Evolutionary conservation across 164 flowering plant genomes (phyloP).

Genomic region (Saururus chinensis): DNA sequence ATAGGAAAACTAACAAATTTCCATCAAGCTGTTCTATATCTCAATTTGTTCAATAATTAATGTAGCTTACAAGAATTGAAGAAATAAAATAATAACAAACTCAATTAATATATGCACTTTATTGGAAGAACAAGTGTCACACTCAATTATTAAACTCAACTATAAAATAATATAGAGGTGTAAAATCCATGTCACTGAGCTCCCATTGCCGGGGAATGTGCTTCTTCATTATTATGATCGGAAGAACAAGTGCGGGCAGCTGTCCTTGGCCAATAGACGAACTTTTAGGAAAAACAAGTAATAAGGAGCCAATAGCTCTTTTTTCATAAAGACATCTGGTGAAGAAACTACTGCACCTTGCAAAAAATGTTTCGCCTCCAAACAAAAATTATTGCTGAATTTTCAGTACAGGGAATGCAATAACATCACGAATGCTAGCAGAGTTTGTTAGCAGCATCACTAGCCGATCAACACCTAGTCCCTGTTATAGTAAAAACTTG

Average conservation of each 20-base stretch:
- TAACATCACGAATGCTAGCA: constrained; percentile 88
- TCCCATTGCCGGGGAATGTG: too few relatives aligned
- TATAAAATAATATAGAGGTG: too few relatives aligned
- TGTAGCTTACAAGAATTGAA: background rate
- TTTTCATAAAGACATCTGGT: background rate
- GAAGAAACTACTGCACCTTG: background rate
- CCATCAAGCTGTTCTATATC: background rate
- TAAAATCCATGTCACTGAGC: too few relatives aligned
- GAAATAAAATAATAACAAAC: background rate
- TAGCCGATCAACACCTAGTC: constrained; percentile 88
- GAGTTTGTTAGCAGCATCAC: constrained; percentile 95
- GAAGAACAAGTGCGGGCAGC: background rate
- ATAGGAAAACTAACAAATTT: background rate
- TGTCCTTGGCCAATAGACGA: background rate
- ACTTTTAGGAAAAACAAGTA: background rate
- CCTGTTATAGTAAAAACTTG: constrained; percentile 30
- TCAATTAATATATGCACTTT: background rate
- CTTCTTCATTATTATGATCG: background rate
- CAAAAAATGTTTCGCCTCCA: too few relatives aligned
- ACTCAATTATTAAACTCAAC: too few relatives aligned
- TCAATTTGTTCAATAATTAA: background rate
- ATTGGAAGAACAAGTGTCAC: background rate
- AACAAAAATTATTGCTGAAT: constrained; percentile 33
- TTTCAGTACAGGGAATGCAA: constrained; percentile 89
- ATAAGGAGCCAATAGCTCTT: background rate